Evolutionary conservation across 306 rosid species (phyloP).

Genomic region (Cucumis melo): DNA sequence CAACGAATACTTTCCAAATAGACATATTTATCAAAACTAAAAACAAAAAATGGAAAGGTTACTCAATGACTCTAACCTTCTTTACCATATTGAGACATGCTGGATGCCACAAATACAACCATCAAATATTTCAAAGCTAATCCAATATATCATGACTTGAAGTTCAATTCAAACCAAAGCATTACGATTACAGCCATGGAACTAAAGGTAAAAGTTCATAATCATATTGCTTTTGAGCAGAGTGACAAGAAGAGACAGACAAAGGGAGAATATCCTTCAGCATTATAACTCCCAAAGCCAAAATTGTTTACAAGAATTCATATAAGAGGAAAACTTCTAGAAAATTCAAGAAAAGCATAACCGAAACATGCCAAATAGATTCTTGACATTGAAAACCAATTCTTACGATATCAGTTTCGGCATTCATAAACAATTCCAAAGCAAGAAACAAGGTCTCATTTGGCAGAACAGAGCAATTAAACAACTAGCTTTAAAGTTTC

Average conservation of each 20-base stretch:
- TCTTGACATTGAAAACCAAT: not conserved
- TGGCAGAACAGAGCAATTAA: not conserved
- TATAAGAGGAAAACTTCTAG: not conserved
- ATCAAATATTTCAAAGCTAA: not conserved
- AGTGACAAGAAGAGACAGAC: not conserved
- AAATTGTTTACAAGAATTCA: not conserved
- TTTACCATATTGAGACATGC: not conserved
- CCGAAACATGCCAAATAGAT: not conserved
- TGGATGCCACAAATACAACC: not conserved
- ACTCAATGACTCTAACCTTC: not conserved
- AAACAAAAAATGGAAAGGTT: not conserved
- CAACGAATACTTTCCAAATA: not conserved
- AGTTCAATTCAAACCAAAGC: not conserved
- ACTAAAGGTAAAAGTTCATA: not conserved
- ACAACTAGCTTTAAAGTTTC: not conserved
- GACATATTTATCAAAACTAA: not conserved
- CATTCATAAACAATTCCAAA: not conserved
- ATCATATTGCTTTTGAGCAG: not conserved
- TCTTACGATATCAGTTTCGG: not conserved
- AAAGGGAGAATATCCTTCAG: not conserved
- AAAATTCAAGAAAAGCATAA: not conserved
- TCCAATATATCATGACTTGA: not conserved
- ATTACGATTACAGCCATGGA: not conserved
- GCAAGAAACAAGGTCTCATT: not conserved
- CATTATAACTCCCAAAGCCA: not conserved